Evolutionary conservation across 2,329 filamentous ascomycete species (phyloP).

Genomic region (Ophiostoma sp.): DNA sequence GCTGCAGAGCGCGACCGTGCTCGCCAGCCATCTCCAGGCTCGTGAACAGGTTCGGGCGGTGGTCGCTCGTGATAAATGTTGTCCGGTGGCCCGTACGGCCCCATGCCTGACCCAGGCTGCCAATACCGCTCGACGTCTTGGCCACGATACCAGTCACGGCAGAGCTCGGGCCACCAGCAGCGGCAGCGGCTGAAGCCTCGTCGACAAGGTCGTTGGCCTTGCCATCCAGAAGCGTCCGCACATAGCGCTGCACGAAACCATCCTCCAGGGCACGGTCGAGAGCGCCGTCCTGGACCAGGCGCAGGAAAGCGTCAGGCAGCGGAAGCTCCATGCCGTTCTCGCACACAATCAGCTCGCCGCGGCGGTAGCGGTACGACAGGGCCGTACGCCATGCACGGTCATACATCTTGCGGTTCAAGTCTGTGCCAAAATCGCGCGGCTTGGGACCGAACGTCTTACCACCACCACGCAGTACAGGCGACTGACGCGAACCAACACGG

Average conservation of each 20-base stretch:
- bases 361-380: conserved; percentile 81
- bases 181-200: not conserved
- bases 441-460: conserved; percentile 87
- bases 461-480: conserved; percentile 75
- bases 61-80: conserved; percentile 64
- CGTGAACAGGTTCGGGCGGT: conserved; percentile 58
- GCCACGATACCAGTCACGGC: conserved; percentile 15
- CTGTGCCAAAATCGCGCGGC: conserved; percentile 82
- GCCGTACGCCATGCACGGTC: conserved; percentile 94
- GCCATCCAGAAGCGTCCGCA: conserved; percentile 59
- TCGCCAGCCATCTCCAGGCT: conserved; percentile 59
- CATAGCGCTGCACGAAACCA: conserved; percentile 51
- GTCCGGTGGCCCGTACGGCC: conserved; percentile 63
- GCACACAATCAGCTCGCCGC: conserved; percentile 80
- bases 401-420: conserved; percentile 82
- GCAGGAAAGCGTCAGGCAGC: conserved; percentile 47
- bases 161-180: not conserved
- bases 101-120: conserved; percentile 53
- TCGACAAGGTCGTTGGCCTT: conserved; percentile 3
- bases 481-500: conserved; percentile 74
- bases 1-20: conserved; percentile 63
- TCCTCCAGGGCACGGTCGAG: conserved; percentile 41
- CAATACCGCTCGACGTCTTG: conserved; percentile 14
- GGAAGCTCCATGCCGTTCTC: conserved; percentile 69
- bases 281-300: conserved; percentile 35